Evolutionary conservation across 2,329 filamentous ascomycete genomes (phyloP).

Genomic region (Paramyrothecium sp.): DNA sequence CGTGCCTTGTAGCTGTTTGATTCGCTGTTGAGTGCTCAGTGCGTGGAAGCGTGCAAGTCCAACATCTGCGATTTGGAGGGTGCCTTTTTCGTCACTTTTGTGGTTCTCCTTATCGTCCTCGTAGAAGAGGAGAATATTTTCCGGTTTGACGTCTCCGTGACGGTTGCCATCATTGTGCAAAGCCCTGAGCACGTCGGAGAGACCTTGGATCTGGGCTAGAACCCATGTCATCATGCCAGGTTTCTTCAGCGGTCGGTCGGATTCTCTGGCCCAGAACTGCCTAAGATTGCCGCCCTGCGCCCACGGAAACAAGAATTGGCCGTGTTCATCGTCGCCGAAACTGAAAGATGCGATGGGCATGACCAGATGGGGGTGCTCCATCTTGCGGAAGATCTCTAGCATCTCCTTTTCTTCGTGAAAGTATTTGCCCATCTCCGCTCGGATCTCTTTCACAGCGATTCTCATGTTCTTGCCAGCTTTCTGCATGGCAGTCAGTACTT

Average conservation of each 20-base stretch:
- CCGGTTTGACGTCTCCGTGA: constrained; percentile 7
- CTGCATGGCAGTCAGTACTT: neutral
- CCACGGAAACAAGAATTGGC: neutral
- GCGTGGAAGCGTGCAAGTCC: constrained; percentile 4
- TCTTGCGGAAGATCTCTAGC: neutral
- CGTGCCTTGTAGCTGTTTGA: neutral
- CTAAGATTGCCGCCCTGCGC: neutral
- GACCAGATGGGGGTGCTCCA: neutral
- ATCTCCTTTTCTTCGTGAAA: neutral
- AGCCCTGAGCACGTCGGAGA: neutral
- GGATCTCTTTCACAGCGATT: neutral
- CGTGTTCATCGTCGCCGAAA: neutral
- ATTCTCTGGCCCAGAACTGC: neutral
- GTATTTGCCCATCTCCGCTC: neutral
- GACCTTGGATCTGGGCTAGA: neutral
- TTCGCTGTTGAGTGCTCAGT: neutral
- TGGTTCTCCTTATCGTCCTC: too few species aligned
- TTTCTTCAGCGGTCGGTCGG: neutral
- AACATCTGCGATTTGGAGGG: constrained; percentile 4
- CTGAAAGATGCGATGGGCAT: neutral
- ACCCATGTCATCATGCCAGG: neutral
- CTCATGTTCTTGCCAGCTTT: neutral
- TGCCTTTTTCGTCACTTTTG: neutral
- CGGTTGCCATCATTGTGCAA: neutral
- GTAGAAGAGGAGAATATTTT: constrained; percentile 8